Conservation (phyloP, 139 green algal species). For the Coelastrella sp. region DNA sequence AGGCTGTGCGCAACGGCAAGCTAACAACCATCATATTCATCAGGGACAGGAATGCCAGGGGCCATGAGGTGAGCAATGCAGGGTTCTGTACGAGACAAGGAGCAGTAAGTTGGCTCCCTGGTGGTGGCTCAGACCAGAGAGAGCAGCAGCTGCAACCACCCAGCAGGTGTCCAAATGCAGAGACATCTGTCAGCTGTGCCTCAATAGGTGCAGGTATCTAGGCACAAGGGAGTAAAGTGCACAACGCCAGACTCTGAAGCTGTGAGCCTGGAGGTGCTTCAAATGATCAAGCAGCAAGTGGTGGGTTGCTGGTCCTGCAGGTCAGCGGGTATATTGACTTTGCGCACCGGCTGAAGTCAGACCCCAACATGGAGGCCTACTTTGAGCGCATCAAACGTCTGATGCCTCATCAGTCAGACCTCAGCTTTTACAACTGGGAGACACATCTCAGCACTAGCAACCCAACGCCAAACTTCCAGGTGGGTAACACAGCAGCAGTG, state of each 20-base stretch:
- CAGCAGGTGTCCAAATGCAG: no score
- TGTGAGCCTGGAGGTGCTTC: no score
- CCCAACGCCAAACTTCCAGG: constrained; percentile 90
- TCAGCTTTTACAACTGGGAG: constrained; percentile 96
- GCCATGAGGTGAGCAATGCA: constrained; percentile 75
- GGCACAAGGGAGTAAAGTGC: not conserved
- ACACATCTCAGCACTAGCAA: constrained; percentile 86
- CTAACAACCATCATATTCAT: constrained; percentile 95
- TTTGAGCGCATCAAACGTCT: constrained; percentile 85
- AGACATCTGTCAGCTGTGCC: no score
- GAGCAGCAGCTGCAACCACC: no score
- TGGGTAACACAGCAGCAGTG: not conserved
- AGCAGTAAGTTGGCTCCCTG: no score
- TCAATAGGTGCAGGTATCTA: no score
- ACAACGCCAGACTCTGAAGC: not conserved
- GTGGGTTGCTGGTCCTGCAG: constrained; percentile 48
- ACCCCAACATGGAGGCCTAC: constrained; percentile 83
- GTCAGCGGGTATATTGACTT: constrained; percentile 95
- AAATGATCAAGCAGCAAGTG: no score
- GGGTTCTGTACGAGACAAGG: no score
- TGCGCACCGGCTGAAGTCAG: constrained; percentile 72
- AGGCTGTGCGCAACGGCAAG: constrained; percentile 89
- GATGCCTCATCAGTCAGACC: constrained; percentile 86
- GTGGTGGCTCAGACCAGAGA: no score
- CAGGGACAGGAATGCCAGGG: constrained; percentile 82